A percentile compares a stretch with the other conserved stretches of the same genome.
phyloP scores from a whole-genome alignment of 2,329 filamentous ascomycete species.

The Sporothrix mexicana region DNA sequence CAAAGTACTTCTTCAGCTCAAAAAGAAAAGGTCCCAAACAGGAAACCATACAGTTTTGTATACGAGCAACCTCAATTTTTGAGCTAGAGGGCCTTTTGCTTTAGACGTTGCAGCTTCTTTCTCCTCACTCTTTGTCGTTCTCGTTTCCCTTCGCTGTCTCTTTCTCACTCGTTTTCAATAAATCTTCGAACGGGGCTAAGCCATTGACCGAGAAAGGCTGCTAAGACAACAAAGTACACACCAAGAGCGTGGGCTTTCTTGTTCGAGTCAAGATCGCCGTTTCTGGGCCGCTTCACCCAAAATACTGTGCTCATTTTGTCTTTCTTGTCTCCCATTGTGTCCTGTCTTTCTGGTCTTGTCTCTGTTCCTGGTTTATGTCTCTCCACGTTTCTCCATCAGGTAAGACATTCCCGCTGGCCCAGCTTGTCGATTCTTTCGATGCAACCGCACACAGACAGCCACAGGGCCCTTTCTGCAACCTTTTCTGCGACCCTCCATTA shows the following conservation, averaged over 20 bases:
- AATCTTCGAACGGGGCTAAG: constrained; percentile 3
- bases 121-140: background rate
- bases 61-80: too few relatives aligned
- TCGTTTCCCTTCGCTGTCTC: background rate
- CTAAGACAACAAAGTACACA: background rate
- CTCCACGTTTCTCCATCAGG: constrained; percentile 7
- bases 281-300: background rate
- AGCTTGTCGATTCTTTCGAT: background rate
- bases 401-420: constrained; percentile 12
- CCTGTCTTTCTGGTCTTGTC: background rate
- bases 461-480: background rate
- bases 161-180: background rate
- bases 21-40: background rate
- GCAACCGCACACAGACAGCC: background rate
- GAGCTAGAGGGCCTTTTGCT: background rate
- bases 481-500: background rate
- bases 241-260: background rate
- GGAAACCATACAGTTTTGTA: too few relatives aligned
- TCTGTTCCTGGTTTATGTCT: constrained; percentile 1
- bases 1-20: background rate
- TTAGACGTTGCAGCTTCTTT: background rate
- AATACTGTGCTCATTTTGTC: background rate
- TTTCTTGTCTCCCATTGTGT: background rate
- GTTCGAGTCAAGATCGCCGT: constrained; percentile 10
- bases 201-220: background rate